Evolutionary conservation across 129 eudicot species (phyloP).

Genomic region (Gnaphalium uliginosum): DNA sequence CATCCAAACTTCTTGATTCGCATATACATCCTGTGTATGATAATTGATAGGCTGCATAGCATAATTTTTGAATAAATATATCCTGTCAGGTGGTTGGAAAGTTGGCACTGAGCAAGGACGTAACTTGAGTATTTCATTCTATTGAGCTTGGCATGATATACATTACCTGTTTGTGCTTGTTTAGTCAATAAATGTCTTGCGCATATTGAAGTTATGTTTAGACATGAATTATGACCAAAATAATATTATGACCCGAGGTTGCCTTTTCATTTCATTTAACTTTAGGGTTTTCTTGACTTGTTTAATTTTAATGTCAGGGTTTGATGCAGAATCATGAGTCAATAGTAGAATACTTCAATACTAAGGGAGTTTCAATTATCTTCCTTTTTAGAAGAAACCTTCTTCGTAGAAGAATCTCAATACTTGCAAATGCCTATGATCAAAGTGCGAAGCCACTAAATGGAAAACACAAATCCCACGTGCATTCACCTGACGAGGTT

Average conservation of each 20-base stretch:
- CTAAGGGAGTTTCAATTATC: conserved; percentile 69
- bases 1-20: conserved; percentile 4
- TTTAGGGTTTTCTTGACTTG: conserved; percentile 1
- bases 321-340: conserved; percentile 85
- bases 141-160: background rate
- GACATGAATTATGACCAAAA: background rate
- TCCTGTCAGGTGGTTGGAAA: background rate
- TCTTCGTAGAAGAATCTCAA: conserved; percentile 84
- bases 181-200: background rate
- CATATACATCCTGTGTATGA: background rate
- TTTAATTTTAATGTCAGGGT: conserved; percentile 49
- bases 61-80: background rate
- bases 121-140: background rate
- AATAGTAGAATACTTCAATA: conserved; percentile 66
- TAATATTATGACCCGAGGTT: background rate
- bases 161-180: conserved; percentile 15
- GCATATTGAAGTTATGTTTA: background rate
- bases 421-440: conserved; percentile 89
- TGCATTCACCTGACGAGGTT: conserved; percentile 87
- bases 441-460: conserved; percentile 75
- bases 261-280: background rate
- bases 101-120: background rate
- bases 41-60: background rate
- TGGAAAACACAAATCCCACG: conserved; percentile 95
- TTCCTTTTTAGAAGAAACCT: conserved; percentile 94